A percentile compares a stretch with the other conserved stretches of the same genome.
phyloP scores from a whole-genome alignment of 1,139 yeast genomes.

The Insectozyma bohioensis region DNA sequence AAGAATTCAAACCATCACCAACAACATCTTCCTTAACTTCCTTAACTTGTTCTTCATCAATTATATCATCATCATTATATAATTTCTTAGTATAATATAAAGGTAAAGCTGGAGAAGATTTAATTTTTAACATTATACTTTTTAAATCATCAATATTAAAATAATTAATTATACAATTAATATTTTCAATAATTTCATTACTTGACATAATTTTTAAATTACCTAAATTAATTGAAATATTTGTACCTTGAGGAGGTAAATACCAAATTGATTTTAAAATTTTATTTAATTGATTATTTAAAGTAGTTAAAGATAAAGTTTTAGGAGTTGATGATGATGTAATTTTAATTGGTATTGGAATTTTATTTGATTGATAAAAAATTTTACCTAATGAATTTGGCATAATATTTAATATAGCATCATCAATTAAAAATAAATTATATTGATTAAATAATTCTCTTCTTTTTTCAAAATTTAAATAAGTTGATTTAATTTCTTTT shows the following conservation, averaged over 20 bases:
- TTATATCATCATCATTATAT: constrained; percentile 37
- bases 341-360: constrained; percentile 71
- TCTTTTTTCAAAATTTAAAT: constrained; percentile 68
- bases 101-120: constrained; percentile 80
- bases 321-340: constrained; percentile 33
- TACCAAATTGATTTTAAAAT: constrained; percentile 59
- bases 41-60: constrained; percentile 24
- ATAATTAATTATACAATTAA: constrained; percentile 52
- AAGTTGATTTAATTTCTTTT: constrained; percentile 61
- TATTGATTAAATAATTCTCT: constrained; percentile 59
- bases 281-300: constrained; percentile 60
- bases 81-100: constrained; percentile 67
- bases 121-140: constrained; percentile 67
- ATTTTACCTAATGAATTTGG: constrained; percentile 83
- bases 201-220: constrained; percentile 29
- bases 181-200: constrained; percentile 46
- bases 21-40: constrained; percentile 28
- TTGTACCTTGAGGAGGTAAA: constrained; percentile 74
- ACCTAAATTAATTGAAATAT: constrained; percentile 69
- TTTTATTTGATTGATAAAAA: constrained; percentile 61
- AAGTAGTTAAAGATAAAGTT: constrained; percentile 54
- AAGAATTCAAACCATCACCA: constrained; percentile 50
- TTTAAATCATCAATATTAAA: constrained; percentile 50
- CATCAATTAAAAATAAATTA: constrained; percentile 83
- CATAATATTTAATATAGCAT: constrained; percentile 71